Conservation (phyloP, 2,329 filamentous ascomycete genomes). For the Tricladium varicosporioides region DNA sequence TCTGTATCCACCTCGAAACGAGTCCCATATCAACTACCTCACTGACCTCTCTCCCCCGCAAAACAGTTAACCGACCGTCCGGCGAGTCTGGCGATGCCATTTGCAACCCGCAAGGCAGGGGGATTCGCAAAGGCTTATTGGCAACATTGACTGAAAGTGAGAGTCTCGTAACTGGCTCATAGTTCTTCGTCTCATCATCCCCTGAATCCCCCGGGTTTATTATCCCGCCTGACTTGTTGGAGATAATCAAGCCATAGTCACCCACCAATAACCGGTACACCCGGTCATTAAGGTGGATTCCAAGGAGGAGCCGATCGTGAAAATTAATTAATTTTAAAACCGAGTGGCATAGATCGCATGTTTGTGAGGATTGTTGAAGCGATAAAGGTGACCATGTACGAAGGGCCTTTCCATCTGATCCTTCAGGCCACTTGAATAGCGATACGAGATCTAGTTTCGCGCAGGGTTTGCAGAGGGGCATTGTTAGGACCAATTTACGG, state of each 20-base stretch:
- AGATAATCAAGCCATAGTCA: not conserved
- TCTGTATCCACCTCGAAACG: not conserved
- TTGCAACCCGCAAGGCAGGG: slow-evolving; percentile 1
- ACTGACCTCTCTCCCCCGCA: not conserved
- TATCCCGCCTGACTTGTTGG: not conserved
- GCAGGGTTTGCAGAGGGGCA: not conserved
- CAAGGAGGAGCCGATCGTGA: not conserved
- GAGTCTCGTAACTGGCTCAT: not conserved
- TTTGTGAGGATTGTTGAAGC: not conserved
- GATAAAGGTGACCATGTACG: not conserved
- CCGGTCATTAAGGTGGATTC: not conserved
- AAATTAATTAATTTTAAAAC: not conserved
- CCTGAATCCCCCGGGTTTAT: not conserved
- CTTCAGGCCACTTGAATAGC: not conserved
- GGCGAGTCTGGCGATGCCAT: not conserved
- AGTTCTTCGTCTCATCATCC: not conserved
- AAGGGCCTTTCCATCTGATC: not conserved
- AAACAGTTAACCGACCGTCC: not conserved
- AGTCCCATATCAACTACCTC: not conserved
- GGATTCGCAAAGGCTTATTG: not conserved
- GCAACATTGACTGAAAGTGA: not conserved
- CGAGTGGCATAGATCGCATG: not conserved
- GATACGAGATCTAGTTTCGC: not conserved
- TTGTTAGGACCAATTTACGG: not conserved
- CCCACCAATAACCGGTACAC: not conserved